Percentiles rank a stretch among this genome's conserved stretches.
phyloP scores from a whole-genome alignment of 2,329 filamentous ascomycete species.

The Phyllachora maydis region DNA sequence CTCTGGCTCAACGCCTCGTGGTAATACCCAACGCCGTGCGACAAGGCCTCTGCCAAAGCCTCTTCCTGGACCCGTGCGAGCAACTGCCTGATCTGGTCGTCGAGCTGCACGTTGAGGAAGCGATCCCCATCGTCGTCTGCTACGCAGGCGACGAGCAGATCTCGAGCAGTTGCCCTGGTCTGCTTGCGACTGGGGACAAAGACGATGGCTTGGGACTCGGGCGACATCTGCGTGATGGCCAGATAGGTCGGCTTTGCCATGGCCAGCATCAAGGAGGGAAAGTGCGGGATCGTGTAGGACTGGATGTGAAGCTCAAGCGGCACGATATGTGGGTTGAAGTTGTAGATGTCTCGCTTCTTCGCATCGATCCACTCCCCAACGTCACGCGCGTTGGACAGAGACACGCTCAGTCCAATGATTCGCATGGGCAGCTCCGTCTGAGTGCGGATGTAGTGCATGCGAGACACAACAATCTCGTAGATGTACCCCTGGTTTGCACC shows the following conservation, averaged over 20 bases:
- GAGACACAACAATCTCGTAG: conserved; percentile 92
- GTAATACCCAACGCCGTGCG: conserved; percentile 91
- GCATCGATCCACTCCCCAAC: conserved; percentile 96
- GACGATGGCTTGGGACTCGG: conserved; percentile 74
- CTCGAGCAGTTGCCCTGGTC: conserved; percentile 66
- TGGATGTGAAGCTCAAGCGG: conserved; percentile 89
- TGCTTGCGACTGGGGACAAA: conserved; percentile 93
- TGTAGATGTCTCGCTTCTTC: conserved; percentile 95
- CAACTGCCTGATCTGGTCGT: conserved; percentile 56
- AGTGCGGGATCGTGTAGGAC: conserved; percentile 88
- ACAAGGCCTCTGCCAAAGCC: conserved; percentile 70
- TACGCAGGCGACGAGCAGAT: conserved; percentile 71
- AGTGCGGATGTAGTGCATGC: conserved; percentile 88
- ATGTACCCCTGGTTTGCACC: conserved; percentile 28
- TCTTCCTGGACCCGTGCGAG: conserved; percentile 71
- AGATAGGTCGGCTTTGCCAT: conserved; percentile 93
- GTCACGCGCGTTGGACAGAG: conserved; percentile 79
- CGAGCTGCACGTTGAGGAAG: conserved; percentile 68
- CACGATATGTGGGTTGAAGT: conserved; percentile 85
- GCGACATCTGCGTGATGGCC: conserved; percentile 70
- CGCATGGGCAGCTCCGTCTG: conserved; percentile 72
- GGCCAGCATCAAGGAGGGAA: conserved; percentile 92
- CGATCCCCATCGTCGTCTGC: conserved; percentile 84
- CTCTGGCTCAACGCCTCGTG: conserved; percentile 79
- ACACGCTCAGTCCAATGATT: conserved; percentile 78